Percentiles rank a stretch among this genome's conserved stretches.
These are phyloP conservation scores for Pleomassaria siparia DNA, from an alignment of 2,329 filamentous ascomycete species.

Conservation along the genomic window DNA sequence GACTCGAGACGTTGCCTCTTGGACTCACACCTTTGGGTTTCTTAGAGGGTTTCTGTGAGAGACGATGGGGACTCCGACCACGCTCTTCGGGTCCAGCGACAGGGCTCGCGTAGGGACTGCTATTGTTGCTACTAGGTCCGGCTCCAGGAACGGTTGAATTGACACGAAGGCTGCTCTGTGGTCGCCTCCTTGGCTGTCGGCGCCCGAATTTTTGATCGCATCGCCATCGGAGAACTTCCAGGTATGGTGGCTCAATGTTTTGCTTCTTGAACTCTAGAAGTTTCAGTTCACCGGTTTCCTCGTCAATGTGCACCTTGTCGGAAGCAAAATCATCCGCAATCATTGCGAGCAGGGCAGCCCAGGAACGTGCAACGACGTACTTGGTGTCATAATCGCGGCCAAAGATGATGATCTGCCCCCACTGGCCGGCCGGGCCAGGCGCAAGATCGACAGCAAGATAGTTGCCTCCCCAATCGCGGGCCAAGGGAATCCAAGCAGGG, in stretches of 20 bases:
- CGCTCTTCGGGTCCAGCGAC: constrained; percentile 59
- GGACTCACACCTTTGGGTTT: constrained; percentile 64
- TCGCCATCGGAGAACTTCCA: constrained; percentile 94
- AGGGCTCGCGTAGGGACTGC: constrained; percentile 65
- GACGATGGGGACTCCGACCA: constrained; percentile 71
- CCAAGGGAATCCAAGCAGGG: constrained; percentile 91
- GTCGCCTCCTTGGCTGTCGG: constrained; percentile 53
- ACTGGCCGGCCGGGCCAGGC: constrained; percentile 83
- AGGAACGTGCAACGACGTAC: constrained; percentile 91
- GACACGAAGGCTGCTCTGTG: constrained; percentile 50
- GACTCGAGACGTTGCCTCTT: constrained; percentile 68
- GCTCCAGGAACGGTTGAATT: constrained; percentile 53
- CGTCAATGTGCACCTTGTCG: constrained; percentile 88
- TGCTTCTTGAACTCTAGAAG: constrained; percentile 83
- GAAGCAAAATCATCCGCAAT: constrained; percentile 92
- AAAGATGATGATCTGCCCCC: constrained; percentile 96
- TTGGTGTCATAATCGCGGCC: constrained; percentile 98
- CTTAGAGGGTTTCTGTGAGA: constrained; percentile 57
- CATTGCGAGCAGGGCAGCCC: constrained; percentile 81
- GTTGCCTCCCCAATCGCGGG: constrained; percentile 98
- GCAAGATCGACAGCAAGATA: constrained; percentile 92
- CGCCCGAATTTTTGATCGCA: constrained; percentile 91
- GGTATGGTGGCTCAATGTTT: constrained; percentile 87
- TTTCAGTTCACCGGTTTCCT: constrained; percentile 89
- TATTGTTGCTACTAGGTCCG: constrained; percentile 52